A percentile compares a stretch with the other conserved stretches of the same genome.
Conservation (phyloP, 2,329 filamentous ascomycete genomes). For the Ophiocordyceps australis region DNA sequence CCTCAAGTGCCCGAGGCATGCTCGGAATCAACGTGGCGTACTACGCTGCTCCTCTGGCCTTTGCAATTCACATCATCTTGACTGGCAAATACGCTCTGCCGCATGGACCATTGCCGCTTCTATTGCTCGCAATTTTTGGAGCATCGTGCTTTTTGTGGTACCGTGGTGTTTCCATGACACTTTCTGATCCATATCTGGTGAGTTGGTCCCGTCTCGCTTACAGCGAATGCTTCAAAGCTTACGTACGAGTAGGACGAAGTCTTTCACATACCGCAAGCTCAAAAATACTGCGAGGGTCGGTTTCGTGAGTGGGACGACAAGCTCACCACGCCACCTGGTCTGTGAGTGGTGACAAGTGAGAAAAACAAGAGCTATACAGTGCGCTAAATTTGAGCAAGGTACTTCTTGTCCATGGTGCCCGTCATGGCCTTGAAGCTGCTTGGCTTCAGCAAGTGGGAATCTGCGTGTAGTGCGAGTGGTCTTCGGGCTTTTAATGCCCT, state of each 20-base stretch:
- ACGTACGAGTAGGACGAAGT: constrained; percentile 50
- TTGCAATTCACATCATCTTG: no score
- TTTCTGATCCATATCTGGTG: constrained; percentile 37
- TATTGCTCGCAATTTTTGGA: constrained; percentile 6
- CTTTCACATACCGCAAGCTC: constrained; percentile 82
- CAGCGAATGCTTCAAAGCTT: constrained; percentile 1
- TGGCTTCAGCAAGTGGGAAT: constrained; percentile 2
- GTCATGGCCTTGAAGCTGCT: no score
- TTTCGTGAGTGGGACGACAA: constrained; percentile 85
- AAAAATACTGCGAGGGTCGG: constrained; percentile 61
- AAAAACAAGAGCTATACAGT: no score
- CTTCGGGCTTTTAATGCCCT: constrained; percentile 31
- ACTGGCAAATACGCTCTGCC: no score
- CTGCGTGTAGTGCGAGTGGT: constrained; percentile 7
- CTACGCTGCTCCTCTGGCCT: no score
- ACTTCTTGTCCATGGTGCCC: constrained; percentile 21
- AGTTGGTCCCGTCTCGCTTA: constrained; percentile 3
- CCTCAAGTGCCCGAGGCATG: no score
- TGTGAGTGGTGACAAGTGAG: no score
- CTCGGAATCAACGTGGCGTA: no score
- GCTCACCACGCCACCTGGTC: constrained; percentile 85
- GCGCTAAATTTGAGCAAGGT: no score
- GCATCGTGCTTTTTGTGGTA: constrained; percentile 7
- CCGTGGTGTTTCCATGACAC: constrained; percentile 10
- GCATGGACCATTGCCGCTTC: no score